Evolutionary conservation across 805 yeast genomes (phyloP).

Genomic region (Kodamaea fukazawae): DNA sequence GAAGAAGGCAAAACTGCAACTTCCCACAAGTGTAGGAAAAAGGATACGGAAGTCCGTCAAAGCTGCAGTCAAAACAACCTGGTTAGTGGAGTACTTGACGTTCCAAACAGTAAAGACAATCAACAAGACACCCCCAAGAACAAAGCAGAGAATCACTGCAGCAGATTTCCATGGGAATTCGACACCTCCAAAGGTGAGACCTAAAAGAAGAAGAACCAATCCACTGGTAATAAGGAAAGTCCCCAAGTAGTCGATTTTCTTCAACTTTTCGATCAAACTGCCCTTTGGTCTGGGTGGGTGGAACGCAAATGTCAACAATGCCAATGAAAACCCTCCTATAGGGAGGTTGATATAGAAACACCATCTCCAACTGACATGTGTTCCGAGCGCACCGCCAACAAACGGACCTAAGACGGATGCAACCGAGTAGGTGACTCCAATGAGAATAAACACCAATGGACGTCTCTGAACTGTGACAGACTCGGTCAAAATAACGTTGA

Average conservation of each 20-base stretch:
- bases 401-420: conserved; percentile 61
- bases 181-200: conserved; percentile 53
- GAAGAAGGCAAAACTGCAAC: conserved; percentile 19
- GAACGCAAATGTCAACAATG: conserved; percentile 38
- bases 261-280: conserved; percentile 33
- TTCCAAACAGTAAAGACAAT: conserved; percentile 39
- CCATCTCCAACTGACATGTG: conserved; percentile 68
- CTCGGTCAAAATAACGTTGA: conserved; percentile 56
- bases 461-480: conserved; percentile 42
- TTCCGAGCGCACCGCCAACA: conserved; percentile 63
- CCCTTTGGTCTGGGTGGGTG: conserved; percentile 47
- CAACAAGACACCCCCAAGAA: conserved; percentile 43
- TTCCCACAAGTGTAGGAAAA: conserved; percentile 14
- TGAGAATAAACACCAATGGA: conserved; percentile 35
- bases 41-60: conserved; percentile 13
- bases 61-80: conserved; percentile 34
- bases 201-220: conserved; percentile 45
- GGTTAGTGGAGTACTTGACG: conserved; percentile 39
- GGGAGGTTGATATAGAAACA: conserved; percentile 71
- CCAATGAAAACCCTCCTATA: conserved; percentile 51
- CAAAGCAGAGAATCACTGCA: conserved; percentile 47
- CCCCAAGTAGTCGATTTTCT: conserved; percentile 49
- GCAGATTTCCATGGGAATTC: conserved; percentile 53
- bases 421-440: conserved; percentile 44
- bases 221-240: conserved; percentile 42